Evolutionary conservation across 2,329 filamentous ascomycete species (phyloP).

Genomic region (Amylocarpus encephaloides): DNA sequence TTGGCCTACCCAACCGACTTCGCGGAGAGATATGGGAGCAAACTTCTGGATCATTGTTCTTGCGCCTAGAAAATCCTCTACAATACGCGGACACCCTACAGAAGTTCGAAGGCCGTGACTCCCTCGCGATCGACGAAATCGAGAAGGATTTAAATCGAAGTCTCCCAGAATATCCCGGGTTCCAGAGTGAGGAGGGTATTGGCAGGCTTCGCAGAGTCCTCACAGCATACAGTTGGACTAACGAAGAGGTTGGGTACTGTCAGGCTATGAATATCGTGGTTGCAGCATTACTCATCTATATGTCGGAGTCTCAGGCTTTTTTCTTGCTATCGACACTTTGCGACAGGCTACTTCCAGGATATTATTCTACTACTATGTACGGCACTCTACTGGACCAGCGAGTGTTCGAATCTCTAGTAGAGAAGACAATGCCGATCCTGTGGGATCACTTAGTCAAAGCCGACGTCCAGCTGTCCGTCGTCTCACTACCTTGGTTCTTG

Average conservation of each 20-base stretch:
- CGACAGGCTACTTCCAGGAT: slow-evolving; percentile 87
- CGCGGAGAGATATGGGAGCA: slow-evolving; percentile 95
- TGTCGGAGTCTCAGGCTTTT: slow-evolving; percentile 93
- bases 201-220: slow-evolving; percentile 81
- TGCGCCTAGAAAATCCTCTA: slow-evolving; percentile 78
- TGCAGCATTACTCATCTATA: slow-evolving; percentile 95
- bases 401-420: slow-evolving; percentile 96
- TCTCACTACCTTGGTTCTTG: slow-evolving; percentile 95
- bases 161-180: slow-evolving; percentile 93
- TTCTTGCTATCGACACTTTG: slow-evolving; percentile 88
- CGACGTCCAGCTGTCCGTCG: slow-evolving; percentile 94
- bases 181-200: slow-evolving; percentile 94
- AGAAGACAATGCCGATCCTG: slow-evolving; percentile 96
- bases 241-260: slow-evolving; percentile 93
- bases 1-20: slow-evolving; percentile 87
- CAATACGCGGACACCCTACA: slow-evolving; percentile 77
- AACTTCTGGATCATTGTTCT: slow-evolving; percentile 82
- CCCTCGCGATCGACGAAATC: slow-evolving; percentile 95
- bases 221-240: slow-evolving; percentile 96
- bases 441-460: slow-evolving; percentile 98
- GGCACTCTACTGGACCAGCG: slow-evolving; percentile 93
- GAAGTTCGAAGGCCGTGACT: slow-evolving; percentile 79
- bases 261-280: slow-evolving; percentile 99
- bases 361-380: slow-evolving; percentile 99
- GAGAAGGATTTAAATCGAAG: slow-evolving; percentile 97